Conservation (phyloP, 176 grass and related monocot species). For the Phyllostachys edulis region DNA sequence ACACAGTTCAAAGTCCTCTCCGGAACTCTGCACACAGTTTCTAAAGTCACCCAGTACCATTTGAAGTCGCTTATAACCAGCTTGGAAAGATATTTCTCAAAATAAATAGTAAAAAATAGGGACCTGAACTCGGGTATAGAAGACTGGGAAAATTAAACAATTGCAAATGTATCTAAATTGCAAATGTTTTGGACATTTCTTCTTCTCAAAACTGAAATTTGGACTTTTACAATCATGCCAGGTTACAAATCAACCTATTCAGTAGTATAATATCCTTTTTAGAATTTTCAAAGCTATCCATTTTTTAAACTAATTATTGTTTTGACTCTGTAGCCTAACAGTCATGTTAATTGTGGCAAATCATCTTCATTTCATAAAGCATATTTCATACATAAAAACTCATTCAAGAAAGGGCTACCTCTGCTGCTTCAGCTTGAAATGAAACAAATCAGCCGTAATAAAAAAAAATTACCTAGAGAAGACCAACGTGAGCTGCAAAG, state of each 20-base stretch:
- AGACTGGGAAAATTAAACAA: neutral
- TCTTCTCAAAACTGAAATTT: neutral
- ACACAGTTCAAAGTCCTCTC: constrained; percentile 6
- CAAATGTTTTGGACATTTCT: neutral
- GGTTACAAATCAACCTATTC: neutral
- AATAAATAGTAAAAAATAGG: neutral
- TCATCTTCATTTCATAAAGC: constrained; percentile 6
- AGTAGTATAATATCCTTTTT: neutral
- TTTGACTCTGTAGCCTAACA: constrained; percentile 19
- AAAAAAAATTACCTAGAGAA: constrained; percentile 13
- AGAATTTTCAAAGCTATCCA: neutral
- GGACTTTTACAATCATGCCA: neutral
- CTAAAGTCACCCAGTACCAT: neutral
- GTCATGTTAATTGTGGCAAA: neutral
- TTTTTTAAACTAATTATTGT: no score
- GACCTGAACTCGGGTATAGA: neutral
- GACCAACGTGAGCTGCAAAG: constrained; percentile 78
- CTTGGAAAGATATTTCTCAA: neutral
- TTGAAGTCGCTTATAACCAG: neutral
- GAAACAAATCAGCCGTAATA: neutral
- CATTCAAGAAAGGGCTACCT: constrained; percentile 9
- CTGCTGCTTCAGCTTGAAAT: constrained; percentile 14
- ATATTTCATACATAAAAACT: neutral
- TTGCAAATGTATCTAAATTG: neutral
- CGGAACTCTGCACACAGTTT: neutral